Evolutionary conservation across 306 rosid genomes (phyloP), one percentile per base, ranked within the genome.

Genomic region (Boehmeria nivea): DNA sequence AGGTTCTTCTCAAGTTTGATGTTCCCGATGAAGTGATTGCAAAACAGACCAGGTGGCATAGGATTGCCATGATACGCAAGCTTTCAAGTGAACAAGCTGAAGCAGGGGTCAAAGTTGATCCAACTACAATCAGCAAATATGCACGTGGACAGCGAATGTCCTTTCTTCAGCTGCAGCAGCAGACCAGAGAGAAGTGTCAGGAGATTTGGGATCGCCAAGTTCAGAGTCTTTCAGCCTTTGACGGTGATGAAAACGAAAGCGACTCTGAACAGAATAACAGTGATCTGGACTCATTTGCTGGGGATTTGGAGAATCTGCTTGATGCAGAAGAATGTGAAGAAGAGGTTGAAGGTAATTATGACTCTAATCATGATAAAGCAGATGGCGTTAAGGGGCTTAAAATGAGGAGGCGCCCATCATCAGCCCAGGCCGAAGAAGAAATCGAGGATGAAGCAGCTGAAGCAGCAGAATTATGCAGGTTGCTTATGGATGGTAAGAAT

Each of bases 81-180:
- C 98, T 87, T 62, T 90, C 95, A 58, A 90, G 98, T 64, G 98
- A 90, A 73, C 98, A 90, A 74, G 95, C 98, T 56, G 87, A 89
- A 72, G 74, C 95, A 63, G 98, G 95, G 56, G 94, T 90, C 50
- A 82, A 90, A 78, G 94, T 90, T 59, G 98, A 90, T 72, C 88
- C 94, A 49, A 84, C 95, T 25, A 90, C 98, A 51, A 90, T 90
- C 62, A 83, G 83, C 67, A 90, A 90, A 63, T 90, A 90, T 78
- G 98, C 98, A 20, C 98, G 98, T 68, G 98, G 98, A 27, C 98
- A 90, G 66, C 81, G 98, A 16, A 90, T 90, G 95, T 90, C 98
- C 61, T 90, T 90, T 73, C 94, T 91, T 70, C 98, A 91, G 69
- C 75, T 91, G 64, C 98, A 91, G 85, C 98, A 85, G 76, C 98